Percentiles rank a stretch among this genome's conserved stretches.
Conservation (phyloP, 805 yeast species). For the Yarrowia divulgata region DNA sequence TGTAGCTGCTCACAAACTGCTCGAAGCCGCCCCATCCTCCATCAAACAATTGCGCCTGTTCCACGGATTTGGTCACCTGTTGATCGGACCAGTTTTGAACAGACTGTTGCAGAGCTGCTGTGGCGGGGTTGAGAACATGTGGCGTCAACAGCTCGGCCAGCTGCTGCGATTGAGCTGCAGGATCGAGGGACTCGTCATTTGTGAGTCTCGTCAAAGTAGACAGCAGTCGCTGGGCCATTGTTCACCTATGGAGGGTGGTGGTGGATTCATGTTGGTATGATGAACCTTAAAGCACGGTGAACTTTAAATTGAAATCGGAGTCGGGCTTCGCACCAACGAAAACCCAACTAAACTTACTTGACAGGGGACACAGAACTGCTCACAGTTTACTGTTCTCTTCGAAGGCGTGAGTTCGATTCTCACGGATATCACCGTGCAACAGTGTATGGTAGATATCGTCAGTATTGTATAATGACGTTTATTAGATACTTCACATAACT, state of each 20-base stretch:
- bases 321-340: too few species aligned
- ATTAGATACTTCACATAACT: too few species aligned
- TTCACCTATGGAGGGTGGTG: not conserved
- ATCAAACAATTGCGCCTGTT: slow-evolving; percentile 45
- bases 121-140: not conserved
- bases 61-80: not conserved
- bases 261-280: not conserved
- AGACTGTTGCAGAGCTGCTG: not conserved
- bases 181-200: slow-evolving; percentile 9
- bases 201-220: not conserved
- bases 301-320: too few species aligned
- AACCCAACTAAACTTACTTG: too few species aligned
- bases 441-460: too few species aligned
- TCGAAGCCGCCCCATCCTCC: slow-evolving; percentile 58
- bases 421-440: too few species aligned
- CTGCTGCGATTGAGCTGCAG: not conserved
- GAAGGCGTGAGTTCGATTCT: too few species aligned
- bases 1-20: slow-evolving; percentile 57
- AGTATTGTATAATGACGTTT: too few species aligned
- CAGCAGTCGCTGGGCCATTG: not conserved
- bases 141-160: slow-evolving; percentile 2
- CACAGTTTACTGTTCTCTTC: too few species aligned
- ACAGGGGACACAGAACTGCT: too few species aligned
- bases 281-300: not conserved
- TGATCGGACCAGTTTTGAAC: slow-evolving; percentile 1